Base-by-base conservation (phyloP, 768 basidiomycete species). In the Trametopsis cervina region DNA sequence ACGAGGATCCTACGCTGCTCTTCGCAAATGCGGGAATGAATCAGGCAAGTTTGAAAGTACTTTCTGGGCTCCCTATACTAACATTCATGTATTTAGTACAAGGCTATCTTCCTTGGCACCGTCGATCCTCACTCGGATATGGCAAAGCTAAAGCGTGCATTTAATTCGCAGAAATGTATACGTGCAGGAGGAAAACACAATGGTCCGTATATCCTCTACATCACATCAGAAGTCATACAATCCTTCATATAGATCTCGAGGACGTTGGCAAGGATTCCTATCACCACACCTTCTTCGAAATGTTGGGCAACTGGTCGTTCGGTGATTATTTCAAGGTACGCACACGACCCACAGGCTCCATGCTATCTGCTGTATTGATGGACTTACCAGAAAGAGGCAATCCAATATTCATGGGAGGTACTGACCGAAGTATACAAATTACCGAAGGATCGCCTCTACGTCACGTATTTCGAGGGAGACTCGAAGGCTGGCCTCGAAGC, bases 271-370 rank as follows among this genome's bases (percentile, higher is more conserved):
- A 93, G 67, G 96, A 97, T 63, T 94, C 92, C 2, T 97, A 97
- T 65, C 95, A 97, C 60, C 89, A 95, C 62, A 96, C 91, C 1
- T 94, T 95, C 70, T 99, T 99, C 61, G 96, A 99, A 69, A 99
- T 99, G 96, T 69, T 99, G 54, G 96, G 96, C 33, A 99, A 99
- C 66, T 99, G 96, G 96, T 97, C 94, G 3, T 99, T 98, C 57
- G 96, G 96, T 0, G 94, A 99, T 66, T 99, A 99, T 72, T 99
- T 99, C 82, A 99, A 99, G 81, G 94, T 81, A 44, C 39, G 64
- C 4, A 27, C 22, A 17, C 18, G 20, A 11, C 20, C 17, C n/a
- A n/a, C n/a, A n/a, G 29, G 15, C 29, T 33, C 29, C 15, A 7
- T 33, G 29, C 9, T 33, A 9, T 33, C 21, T 21, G 17, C 18